Base-by-base conservation (phyloP, 2,329 filamentous ascomycete species). In the Neonectria sp. region DNA sequence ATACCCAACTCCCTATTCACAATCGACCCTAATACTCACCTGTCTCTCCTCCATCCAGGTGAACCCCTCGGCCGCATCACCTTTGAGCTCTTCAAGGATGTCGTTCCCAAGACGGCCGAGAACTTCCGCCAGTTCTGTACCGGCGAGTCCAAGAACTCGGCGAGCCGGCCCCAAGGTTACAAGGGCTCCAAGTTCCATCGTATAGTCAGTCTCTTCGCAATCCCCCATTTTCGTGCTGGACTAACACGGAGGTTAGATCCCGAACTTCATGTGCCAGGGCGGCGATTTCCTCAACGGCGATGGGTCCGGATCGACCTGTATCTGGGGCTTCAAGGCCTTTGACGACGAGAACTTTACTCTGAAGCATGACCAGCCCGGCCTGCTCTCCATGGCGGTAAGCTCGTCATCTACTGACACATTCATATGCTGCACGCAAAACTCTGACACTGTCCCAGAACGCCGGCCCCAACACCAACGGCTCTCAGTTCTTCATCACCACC, bases 121-220 rank as follows among this genome's bases (percentile, higher is more conserved):
- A 98, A 98, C 85, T 98, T 99, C 81, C 93, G 95, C 53, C 94
- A 97, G 79, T 97, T 97, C 84, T 98, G 95, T 84, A 98, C 95
- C 0, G 96, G 96, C 75, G 95, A 98, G 85, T 91, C 89, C 72
- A 97, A 95, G 83, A 93, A 93, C 78, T 81, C 88, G 57, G 88
- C 90, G 11, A 94, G 94, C 37, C 87, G 91, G 69, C 92, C 95
- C 1, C 93, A 97, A 79, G 96, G 96, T 70, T 99, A 98, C 87
- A 98, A 98, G 83, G 93, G 93, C 60, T 92, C 90, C 84, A 97
- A 94, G 81, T 98, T 98, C 77, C 96, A 98, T 82, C 91, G 96
- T 65, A 94, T 98, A 75, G 94, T 97, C 82, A 76, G 92, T 85
- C 6, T 9, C 31, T 45, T 12, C n/a, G 6, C 15, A 3, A 40